These are phyloP conservation scores for Penstemon newberryi DNA, from an alignment of 257 asterid species.

Conservation along the genomic window DNA sequence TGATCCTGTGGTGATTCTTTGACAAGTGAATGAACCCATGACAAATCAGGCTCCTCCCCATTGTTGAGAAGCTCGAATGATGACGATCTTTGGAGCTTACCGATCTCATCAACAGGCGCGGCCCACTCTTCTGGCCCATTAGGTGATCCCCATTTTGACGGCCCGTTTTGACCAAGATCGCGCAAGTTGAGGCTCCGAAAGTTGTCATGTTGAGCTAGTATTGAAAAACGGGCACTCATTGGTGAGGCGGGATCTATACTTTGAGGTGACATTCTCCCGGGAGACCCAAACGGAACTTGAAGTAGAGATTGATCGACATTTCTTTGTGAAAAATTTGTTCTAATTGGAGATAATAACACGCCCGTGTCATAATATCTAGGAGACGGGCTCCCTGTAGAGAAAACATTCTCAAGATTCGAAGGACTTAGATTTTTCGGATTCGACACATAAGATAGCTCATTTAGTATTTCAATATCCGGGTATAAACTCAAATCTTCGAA, in stretches of 20 bases:
- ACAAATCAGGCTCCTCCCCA: slow-evolving; percentile 79
- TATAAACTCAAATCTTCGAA: slow-evolving; percentile 41
- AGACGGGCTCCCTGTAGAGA: slow-evolving; percentile 67
- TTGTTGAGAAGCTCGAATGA: slow-evolving; percentile 61
- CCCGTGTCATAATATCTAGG: slow-evolving; percentile 46
- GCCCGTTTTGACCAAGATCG: slow-evolving; percentile 56
- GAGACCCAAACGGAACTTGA: slow-evolving; percentile 58
- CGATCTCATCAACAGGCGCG: slow-evolving; percentile 37
- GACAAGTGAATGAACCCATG: slow-evolving; percentile 90
- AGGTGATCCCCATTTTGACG: slow-evolving; percentile 10
- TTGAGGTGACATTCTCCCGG: slow-evolving; percentile 78
- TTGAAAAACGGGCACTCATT: slow-evolving; percentile 62
- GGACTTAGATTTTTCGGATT: slow-evolving; percentile 51
- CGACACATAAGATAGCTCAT: slow-evolving; percentile 44
- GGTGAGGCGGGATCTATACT: slow-evolving; percentile 72
- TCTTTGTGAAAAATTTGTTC: slow-evolving; percentile 56
- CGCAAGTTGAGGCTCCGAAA: slow-evolving; percentile 77
- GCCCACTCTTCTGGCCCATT: slow-evolving; percentile 48
- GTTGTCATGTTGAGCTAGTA: slow-evolving; percentile 58
- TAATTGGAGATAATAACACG: slow-evolving; percentile 60
- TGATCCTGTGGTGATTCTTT: slow-evolving; percentile 69
- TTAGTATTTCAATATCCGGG: slow-evolving; percentile 43
- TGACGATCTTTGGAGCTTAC: slow-evolving; percentile 54
- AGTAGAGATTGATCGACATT: slow-evolving; percentile 52
- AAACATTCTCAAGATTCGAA: slow-evolving; percentile 75